These are phyloP conservation scores for Fusarium bulbicola DNA, from an alignment of 2,329 filamentous ascomycete genomes.

Conservation along the genomic window DNA sequence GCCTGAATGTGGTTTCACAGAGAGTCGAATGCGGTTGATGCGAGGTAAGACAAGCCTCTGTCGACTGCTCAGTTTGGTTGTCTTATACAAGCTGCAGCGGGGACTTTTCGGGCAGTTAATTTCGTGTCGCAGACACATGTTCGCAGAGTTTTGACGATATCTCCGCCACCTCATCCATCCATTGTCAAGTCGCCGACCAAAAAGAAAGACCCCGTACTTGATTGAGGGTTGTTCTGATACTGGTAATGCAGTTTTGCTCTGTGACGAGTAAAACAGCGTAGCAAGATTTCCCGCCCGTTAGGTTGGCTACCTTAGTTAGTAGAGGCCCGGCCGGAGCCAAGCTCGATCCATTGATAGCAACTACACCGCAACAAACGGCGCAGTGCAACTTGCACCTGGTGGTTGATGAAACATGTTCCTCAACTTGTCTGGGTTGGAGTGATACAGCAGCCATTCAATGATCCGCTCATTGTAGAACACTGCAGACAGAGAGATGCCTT, in stretches of 20 bases:
- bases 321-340: background rate
- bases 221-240: background rate
- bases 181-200: background rate
- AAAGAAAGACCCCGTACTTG: conserved; percentile 21
- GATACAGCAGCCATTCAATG: conserved; percentile 9
- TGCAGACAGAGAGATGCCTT: conserved; percentile 2
- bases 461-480: conserved; percentile 6
- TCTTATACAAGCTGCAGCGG: conserved; percentile 40
- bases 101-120: conserved; percentile 47
- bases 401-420: background rate
- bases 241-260: background rate
- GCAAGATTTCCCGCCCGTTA: background rate
- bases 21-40: conserved; percentile 1
- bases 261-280: background rate
- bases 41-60: conserved; percentile 3
- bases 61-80: background rate
- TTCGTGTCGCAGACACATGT: conserved; percentile 15
- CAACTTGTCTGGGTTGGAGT: background rate
- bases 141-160: conserved; percentile 31
- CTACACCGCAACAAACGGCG: background rate
- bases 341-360: background rate
- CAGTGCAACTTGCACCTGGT: background rate
- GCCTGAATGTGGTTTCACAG: conserved; percentile 4
- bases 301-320: background rate
- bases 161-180: background rate